Evolutionary conservation across 1,284 basidiomycete species (phyloP).

Genomic region (Ustilago crameri): DNA sequence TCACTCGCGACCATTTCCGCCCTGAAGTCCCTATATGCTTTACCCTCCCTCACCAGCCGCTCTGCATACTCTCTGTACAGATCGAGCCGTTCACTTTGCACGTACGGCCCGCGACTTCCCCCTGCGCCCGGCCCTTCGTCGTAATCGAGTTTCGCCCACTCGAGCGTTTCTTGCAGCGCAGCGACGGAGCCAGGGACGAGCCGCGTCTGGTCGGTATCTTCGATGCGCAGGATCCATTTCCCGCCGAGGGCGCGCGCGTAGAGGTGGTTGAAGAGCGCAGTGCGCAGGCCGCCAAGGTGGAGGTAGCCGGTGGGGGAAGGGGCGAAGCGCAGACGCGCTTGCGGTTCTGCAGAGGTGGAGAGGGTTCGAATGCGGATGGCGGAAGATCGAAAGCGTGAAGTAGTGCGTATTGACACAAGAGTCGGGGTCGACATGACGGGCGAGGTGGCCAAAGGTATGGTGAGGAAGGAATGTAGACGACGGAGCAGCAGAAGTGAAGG

Average conservation of each 20-base stretch:
- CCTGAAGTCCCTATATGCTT: conserved; percentile 96
- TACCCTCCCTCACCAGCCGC: conserved; percentile 81
- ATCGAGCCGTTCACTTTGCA: conserved; percentile 85
- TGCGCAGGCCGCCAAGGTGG: conserved; percentile 94
- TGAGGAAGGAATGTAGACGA: too few species aligned
- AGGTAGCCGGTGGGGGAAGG: conserved; percentile 95
- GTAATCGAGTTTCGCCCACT: conserved; percentile 92
- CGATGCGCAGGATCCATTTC: conserved; percentile 89
- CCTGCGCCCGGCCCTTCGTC: conserved; percentile 79
- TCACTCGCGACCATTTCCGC: conserved; percentile 70
- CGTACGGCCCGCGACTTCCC: conserved; percentile 56
- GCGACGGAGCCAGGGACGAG: conserved; percentile 85
- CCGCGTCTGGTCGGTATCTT: conserved; percentile 82
- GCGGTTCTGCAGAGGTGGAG: neutral
- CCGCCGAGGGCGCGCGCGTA: conserved; percentile 83
- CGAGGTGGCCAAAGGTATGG: too few species aligned
- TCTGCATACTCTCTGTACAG: conserved; percentile 81
- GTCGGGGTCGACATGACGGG: neutral
- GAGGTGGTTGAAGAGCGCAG: conserved; percentile 92
- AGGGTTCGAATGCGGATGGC: neutral
- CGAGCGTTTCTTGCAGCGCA: conserved; percentile 78
- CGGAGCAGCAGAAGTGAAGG: too few species aligned
- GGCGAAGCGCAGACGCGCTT: conserved; percentile 80
- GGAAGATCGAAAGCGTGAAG: conserved; percentile 2
- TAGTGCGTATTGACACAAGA: neutral